Evolutionary conservation across 331 rosid genomes (phyloP), one percentile per base, ranked within the genome.

Genomic region (Acacia pycnantha): DNA sequence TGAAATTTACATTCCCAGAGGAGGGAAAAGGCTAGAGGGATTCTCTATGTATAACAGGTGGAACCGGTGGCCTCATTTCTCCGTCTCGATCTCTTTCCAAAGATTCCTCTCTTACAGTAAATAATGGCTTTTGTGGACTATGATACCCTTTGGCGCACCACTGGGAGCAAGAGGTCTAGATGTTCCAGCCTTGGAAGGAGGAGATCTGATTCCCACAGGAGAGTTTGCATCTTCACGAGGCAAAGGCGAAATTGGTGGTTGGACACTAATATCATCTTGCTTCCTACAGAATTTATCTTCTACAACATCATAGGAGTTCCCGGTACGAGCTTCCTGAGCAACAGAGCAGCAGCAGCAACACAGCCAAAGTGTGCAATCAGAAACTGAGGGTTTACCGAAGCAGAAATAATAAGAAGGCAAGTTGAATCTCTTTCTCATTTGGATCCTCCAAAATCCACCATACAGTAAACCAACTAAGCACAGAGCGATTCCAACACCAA

Each of bases 381-480:
- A 84, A 59, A 80, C 81, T 10, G 90, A 88, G 1, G 94, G 90
- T 70, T 90, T 70, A 50, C 97, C 96, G 73, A 83, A 93, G 83
- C 98, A 93, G 85, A 95, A 95, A 86, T 82, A 35, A 80, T 90
- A 93, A 40, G 90, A 16, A 51, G 99, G 98, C 83, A 95, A 84
- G 72, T 90, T 91, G 87, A 87, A 95, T 79, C 94, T 92, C 88
- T 93, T 95, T 84, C 98, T 87, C 97, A 95, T 95, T 88, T 81
- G 94, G 64, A 93, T 95, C 90, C 99, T 92, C 99, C 99, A 95
- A 88, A 95, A 95, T 58, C 98, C 99, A 67, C 99, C 99, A 22
- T 95, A 95, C 9, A 95, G 90, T 80, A 95, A 92, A 82, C 99
- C 99, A 65, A 94, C 89, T 11, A 86, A 65, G 81, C 98, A 93